Percentiles rank a stretch among this genome's conserved stretches.
Conservation (phyloP, 2,329 filamentous ascomycete species). For the Trichoderma citrinoviride region DNA sequence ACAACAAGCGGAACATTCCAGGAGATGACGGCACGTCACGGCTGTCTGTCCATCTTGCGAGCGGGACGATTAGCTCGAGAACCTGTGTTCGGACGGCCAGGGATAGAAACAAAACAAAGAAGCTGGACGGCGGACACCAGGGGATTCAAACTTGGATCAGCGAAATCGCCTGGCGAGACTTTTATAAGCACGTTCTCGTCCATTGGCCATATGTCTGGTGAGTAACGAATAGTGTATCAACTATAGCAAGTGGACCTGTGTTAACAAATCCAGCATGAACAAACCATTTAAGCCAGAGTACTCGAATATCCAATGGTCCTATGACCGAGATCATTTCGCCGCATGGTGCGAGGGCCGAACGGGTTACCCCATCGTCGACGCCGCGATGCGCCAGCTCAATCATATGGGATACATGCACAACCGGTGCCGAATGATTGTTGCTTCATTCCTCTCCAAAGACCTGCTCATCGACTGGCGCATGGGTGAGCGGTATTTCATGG, state of each 20-base stretch:
- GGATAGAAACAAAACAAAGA: slow-evolving; percentile 59
- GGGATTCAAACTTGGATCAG: slow-evolving; percentile 74
- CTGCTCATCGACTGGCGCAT: slow-evolving; percentile 79
- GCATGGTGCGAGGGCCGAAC: slow-evolving; percentile 74
- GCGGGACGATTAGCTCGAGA: slow-evolving; percentile 64
- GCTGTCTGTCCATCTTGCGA: slow-evolving; percentile 70
- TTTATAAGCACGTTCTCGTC: slow-evolving; percentile 81
- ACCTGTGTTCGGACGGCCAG: slow-evolving; percentile 64
- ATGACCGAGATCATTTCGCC: slow-evolving; percentile 64
- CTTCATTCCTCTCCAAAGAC: slow-evolving; percentile 78
- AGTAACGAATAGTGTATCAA: slow-evolving; percentile 27
- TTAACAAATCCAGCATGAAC: slow-evolving; percentile 46
- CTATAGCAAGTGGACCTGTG: neutral
- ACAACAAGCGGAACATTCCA: slow-evolving; percentile 64
- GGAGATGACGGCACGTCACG: slow-evolving; percentile 60
- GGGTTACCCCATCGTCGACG: slow-evolving; percentile 80
- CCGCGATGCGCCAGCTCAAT: slow-evolving; percentile 76
- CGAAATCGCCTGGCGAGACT: slow-evolving; percentile 83
- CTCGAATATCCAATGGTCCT: slow-evolving; percentile 79
- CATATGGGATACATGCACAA: slow-evolving; percentile 78
- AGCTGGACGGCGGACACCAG: slow-evolving; percentile 62
- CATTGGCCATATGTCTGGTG: slow-evolving; percentile 82
- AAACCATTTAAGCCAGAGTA: slow-evolving; percentile 76
- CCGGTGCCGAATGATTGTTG: slow-evolving; percentile 78
- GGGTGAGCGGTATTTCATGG: slow-evolving; percentile 81